phyloP scores from a whole-genome alignment of 768 basidiomycete species.

The Leccinellum albellum region DNA sequence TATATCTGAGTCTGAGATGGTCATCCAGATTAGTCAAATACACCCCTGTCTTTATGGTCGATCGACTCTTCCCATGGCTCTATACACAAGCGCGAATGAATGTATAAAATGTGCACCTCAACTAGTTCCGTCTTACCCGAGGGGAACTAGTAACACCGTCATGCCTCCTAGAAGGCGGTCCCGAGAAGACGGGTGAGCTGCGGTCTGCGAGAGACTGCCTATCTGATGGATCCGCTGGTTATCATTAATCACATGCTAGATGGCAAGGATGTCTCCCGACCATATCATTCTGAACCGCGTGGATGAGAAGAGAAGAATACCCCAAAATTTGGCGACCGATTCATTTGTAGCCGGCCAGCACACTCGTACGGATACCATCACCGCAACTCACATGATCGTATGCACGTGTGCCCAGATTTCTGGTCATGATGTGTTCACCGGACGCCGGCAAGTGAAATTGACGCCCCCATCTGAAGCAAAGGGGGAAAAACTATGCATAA shows the following conservation, averaged over 20 bases:
- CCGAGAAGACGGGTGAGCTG: neutral
- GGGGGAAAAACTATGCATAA: slow-evolving; percentile 2
- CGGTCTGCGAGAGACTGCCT: neutral
- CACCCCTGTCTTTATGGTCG: neutral
- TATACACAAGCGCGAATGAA: too few species aligned
- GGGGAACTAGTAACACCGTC: neutral
- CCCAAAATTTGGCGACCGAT: neutral
- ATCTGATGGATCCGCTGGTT: neutral
- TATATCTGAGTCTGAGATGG: neutral
- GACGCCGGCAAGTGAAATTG: neutral
- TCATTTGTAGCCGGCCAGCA: neutral
- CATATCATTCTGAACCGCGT: neutral
- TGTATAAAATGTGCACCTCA: too few species aligned
- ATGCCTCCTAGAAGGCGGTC: too few species aligned
- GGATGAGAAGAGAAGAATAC: neutral
- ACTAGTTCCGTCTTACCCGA: too few species aligned
- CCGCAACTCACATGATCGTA: neutral
- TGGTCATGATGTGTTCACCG: slow-evolving; percentile 22
- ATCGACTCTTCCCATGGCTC: too few species aligned
- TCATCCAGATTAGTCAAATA: neutral
- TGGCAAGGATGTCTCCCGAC: too few species aligned
- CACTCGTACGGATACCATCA: neutral
- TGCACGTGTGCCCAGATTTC: slow-evolving; percentile 21
- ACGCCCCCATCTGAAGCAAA: neutral
- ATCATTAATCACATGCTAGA: too few species aligned